Evolutionary conservation across 345 rosid genomes (phyloP), one percentile per base, ranked within the genome.

Genomic region (Ricinus communis): DNA sequence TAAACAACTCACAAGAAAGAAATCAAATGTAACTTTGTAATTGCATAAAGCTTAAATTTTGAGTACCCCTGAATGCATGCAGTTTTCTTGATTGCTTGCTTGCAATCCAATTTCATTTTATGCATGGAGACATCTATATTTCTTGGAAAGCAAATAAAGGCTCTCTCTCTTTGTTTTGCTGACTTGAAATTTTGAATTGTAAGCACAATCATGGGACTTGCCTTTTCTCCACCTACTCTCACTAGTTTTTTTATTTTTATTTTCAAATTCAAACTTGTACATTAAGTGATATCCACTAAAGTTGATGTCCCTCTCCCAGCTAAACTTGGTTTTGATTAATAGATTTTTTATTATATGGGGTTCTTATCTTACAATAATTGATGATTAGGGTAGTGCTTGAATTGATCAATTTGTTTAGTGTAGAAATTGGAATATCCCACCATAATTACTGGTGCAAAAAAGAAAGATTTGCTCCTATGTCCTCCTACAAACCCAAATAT

Each of bases 221-320:
- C 27, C 12, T 21, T n/a, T n/a, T n/a, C 38, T 31, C 30, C 31
- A 69, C 72, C 72, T 21, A 57, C 41, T 46, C 43, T 43, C 11
- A 28, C 51, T 43, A 28, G 8, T 63, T 22, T 53, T 8, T 15
- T 50, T 15, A 3, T 15, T 50, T 50, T 0, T 52, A 40, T 33
- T 52, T 53, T 55, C 15, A 43, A 54, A 68, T 38, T 53, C 7
- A 40, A 15, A 24, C 50, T 24, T 54, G 21, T 27, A 16, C 11
- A 27, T 41, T 38, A 68, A 30, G 53, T 11, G 41, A 27, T 46
- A 40, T 68, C 62, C 52, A 55, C 40, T 68, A 1, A 15, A 40
- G 5, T 53, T 36, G 50, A 0, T 21, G 21, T 8, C 13, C 36
- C 1, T 36, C n/a, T n/a, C 25, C 47, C 14, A 43, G 47, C 47